Conservation (phyloP, 306 rosid genomes). For the Oemleria cerasiformis region DNA sequence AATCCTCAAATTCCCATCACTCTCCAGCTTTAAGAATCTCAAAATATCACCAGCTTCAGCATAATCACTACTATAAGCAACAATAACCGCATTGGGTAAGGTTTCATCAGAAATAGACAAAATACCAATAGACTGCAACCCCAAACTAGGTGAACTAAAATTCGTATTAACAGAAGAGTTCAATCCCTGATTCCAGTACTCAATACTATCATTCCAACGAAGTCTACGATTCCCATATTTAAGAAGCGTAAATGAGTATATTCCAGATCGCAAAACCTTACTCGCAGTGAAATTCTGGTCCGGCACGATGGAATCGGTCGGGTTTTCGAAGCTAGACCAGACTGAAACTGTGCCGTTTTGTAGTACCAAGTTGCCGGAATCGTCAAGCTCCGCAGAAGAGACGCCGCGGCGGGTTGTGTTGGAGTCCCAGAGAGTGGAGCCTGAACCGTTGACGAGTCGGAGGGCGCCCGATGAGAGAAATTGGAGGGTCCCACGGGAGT, state of each 20-base stretch:
- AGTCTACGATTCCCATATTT: conserved; percentile 47
- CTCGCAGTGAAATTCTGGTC: conserved; percentile 46
- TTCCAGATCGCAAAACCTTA: conserved; percentile 46
- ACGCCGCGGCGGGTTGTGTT: conserved; percentile 47
- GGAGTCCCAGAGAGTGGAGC: conserved; percentile 53
- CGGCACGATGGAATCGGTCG: conserved; percentile 60
- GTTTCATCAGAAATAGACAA: conserved; percentile 44
- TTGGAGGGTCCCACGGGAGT: conserved; percentile 45
- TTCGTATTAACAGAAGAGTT: conserved; percentile 42
- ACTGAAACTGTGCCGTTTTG: conserved; percentile 28
- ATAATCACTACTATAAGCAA: conserved; percentile 66
- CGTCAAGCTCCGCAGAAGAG: conserved; percentile 45
- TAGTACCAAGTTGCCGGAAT: conserved; percentile 48
- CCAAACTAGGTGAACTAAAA: conserved; percentile 42
- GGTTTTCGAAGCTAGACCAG: conserved; percentile 69
- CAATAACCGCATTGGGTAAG: conserved; percentile 23
- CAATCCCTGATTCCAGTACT: conserved; percentile 53
- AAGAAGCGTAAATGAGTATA: conserved; percentile 42
- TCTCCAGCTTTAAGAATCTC: conserved; percentile 53
- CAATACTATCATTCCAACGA: conserved; percentile 41
- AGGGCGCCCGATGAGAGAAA: conserved; percentile 54
- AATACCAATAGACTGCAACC: conserved; percentile 39
- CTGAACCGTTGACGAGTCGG: conserved; percentile 57
- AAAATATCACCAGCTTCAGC: conserved; percentile 37
- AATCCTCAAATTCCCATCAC: conserved; percentile 72